Base-by-base conservation (phyloP, 495 filamentous ascomycete genomes). In the Aspergillus steynii region DNA sequence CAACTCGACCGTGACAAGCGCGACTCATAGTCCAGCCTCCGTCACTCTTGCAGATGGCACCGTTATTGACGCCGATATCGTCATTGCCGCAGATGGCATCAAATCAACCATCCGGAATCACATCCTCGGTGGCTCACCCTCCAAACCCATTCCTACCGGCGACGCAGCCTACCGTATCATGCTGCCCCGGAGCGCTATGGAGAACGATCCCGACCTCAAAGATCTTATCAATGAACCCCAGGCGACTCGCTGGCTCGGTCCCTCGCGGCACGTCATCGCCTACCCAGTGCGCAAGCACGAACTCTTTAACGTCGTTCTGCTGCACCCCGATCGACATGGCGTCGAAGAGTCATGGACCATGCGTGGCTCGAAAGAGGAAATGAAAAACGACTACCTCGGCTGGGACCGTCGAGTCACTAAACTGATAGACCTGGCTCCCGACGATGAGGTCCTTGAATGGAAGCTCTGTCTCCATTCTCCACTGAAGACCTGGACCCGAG, bases 391-490 rank as follows among this genome's bases (percentile, higher is more conserved):
- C 37, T 78, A 77, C 56, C 47, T 62, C 7, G 77, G 76, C 3
- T 80, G 74, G 75, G 74, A 80, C 31, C 62, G 49, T 20, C 57
- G 49, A 6, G 68, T 78, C 15, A 66, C 55, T n/a, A 74, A 78
- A 58, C 60, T 80, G 5, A 75, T 78, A 50, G 68, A 71, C 27
- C 50, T 74, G 27, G 73, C 76, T 2, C 60, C 70, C 20, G 85
- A 83, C 45, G 74, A 82, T 46, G 78, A 79, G 25, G 81, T 89
- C 4, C 73, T 85, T 59, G 88, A 89, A 65, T 89, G 86, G 87
- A 83, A 86, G 53, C 73, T 89, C 12, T 86, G 84, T 71, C 80
- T 88, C 52, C 77, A 85, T 37, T 69, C 71, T 1, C 80, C 80
- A 1, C 67, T 89, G n/a, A 74, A 79, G 31, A 80, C 71, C 14